phyloP scores from a whole-genome alignment of 441 rosid species.

The Aquilaria agallochum region DNA sequence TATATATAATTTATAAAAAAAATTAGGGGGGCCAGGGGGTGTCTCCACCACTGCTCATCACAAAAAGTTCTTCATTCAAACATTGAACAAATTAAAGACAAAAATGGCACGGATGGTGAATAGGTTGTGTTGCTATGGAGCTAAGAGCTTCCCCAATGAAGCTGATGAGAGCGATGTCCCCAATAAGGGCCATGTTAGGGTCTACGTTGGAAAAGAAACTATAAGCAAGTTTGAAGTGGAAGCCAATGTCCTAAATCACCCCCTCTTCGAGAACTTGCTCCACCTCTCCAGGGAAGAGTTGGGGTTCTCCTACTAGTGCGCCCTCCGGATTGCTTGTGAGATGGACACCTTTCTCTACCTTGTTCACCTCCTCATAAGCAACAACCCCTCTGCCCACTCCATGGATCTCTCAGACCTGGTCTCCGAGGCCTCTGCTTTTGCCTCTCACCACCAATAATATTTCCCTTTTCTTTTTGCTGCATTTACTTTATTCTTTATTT shows the following conservation, averaged over 20 bases:
- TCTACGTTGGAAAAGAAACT: conserved; percentile 32
- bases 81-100: neutral
- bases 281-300: conserved; percentile 35
- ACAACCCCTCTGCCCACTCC: conserved; percentile 26
- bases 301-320: conserved; percentile 43
- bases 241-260: conserved; percentile 43
- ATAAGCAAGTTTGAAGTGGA: conserved; percentile 39
- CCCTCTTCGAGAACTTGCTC: conserved; percentile 38
- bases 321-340: conserved; percentile 44
- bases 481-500: too few species aligned
- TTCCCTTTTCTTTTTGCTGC: neutral
- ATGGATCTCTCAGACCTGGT: conserved; percentile 10
- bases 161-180: conserved; percentile 6
- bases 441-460: conserved; percentile 1
- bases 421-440: conserved; percentile 4
- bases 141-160: conserved; percentile 17
- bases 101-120: conserved; percentile 29
- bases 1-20: too few species aligned
- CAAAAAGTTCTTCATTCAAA: neutral
- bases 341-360: conserved; percentile 35
- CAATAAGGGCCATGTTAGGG: conserved; percentile 33
- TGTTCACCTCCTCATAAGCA: conserved; percentile 34
- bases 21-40: too few species aligned
- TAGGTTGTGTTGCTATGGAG: conserved; percentile 39
- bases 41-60: neutral